Base-by-base conservation (phyloP, 2,329 filamentous ascomycete species). In the Macroventuria anomochaeta region DNA sequence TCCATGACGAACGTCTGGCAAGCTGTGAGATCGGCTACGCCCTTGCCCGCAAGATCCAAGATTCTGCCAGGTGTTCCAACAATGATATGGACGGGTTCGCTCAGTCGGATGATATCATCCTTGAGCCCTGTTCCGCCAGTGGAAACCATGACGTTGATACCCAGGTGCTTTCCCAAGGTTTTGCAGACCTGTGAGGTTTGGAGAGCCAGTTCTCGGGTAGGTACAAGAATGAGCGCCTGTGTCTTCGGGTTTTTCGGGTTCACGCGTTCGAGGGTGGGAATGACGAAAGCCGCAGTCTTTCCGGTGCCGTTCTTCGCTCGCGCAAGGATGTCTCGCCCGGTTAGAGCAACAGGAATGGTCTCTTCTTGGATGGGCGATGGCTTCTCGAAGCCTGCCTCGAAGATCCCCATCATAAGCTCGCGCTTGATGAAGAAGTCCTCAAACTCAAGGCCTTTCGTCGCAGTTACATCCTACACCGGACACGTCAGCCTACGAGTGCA, bases 1-100 rank as follows among this genome's bases (percentile, higher is more conserved):
- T 99, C 95, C 95, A 99, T 99, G 79, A 99, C 91, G 75, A 99
- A 99, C 72, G 96, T 97, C 68, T 92, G 89, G 75, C 95, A 97
- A 78, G 96, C 89, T 68, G 93, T 96, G 42, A 99, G 84, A 77
- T 99, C 95, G 59, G 95, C 95, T 55, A 99, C 93, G 62, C 90
- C 92, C 80, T 99, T 97, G 75, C 93, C 92, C 54, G 95, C 93
- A 65, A 99, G 81, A 80, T 99, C 95, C 59, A 97, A 85, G 68
- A 99, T 97, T 81, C 95, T 87, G 62, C 95, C 95, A 28, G 95
- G 95, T 51, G 95, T 99, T 73, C 95, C 95, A 70, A 99, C 95
- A 72, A 99, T 90, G 74, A 99, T 93, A 79, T 99, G 95, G 65
- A 99, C 93, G 46, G 93, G 84, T 64, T 99, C 93, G 77, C 91